Conservation (phyloP, 2,329 filamentous ascomycete species). For the Dryadomyces sulphureus region DNA sequence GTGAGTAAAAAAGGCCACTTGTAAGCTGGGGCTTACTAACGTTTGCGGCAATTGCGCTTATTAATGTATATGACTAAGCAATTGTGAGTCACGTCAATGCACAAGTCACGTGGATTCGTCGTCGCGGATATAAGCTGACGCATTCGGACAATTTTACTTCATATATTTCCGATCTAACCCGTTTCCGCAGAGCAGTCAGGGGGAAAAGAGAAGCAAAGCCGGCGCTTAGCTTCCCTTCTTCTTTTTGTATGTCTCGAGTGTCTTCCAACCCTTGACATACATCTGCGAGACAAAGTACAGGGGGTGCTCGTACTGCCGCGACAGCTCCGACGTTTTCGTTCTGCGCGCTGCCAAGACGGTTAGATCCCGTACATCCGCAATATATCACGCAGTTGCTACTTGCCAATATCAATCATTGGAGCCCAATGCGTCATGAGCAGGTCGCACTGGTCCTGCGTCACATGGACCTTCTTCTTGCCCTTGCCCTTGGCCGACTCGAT, state of each 20-base stretch:
- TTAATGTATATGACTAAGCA: too few species aligned
- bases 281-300: conserved; percentile 31
- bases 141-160: too few species aligned
- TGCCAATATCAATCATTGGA: conserved; percentile 12
- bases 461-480: conserved; percentile 12
- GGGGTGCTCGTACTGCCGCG: conserved; percentile 21
- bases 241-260: neutral
- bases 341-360: neutral
- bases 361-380: neutral
- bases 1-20: too few species aligned
- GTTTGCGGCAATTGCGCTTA: too few species aligned
- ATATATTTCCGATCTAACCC: too few species aligned
- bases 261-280: conserved; percentile 26
- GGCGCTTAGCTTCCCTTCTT: neutral
- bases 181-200: too few species aligned
- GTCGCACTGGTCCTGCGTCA: conserved; percentile 16
- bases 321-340: conserved; percentile 11
- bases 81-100: too few species aligned
- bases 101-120: too few species aligned
- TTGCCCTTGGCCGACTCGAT: conserved; percentile 15
- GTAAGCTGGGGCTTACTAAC: too few species aligned
- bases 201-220: neutral
- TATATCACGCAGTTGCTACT: neutral
- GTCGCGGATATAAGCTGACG: too few species aligned
- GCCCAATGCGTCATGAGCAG: conserved; percentile 18